Evolutionary conservation across 208 protist species (phyloP).

Genomic region (Porcisia deanei): DNA sequence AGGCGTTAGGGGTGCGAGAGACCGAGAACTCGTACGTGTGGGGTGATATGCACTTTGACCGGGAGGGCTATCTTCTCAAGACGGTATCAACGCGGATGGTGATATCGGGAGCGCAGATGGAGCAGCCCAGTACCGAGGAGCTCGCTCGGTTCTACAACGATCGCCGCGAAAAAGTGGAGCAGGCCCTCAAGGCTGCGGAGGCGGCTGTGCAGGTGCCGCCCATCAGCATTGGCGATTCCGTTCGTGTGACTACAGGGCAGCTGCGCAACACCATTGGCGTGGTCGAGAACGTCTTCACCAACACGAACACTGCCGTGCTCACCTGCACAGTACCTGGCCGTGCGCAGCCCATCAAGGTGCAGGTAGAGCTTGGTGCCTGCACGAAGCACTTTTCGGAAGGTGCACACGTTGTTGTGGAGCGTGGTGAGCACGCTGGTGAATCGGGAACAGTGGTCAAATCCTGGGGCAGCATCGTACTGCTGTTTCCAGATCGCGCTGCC

Average conservation of each 20-base stretch:
- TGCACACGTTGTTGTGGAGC: constrained; percentile 84
- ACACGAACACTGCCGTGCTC: constrained; percentile 68
- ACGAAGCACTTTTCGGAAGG: constrained; percentile 85
- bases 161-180: constrained; percentile 72
- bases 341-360: constrained; percentile 60
- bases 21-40: constrained; percentile 68
- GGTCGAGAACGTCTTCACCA: constrained; percentile 77
- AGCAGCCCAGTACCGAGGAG: constrained; percentile 79
- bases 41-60: constrained; percentile 86
- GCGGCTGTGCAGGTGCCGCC: constrained; percentile 23
- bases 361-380: constrained; percentile 78
- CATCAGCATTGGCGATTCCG: constrained; percentile 67
- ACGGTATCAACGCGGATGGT: constrained; percentile 76
- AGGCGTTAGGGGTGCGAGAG: constrained; percentile 61
- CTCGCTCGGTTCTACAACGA: constrained; percentile 89
- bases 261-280: constrained; percentile 72
- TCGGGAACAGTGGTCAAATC: constrained; percentile 88
- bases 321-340: constrained; percentile 61
- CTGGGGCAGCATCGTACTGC: constrained; percentile 64
- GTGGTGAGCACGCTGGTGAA: constrained; percentile 76
- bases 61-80: constrained; percentile 85
- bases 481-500: constrained; percentile 75
- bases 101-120: constrained; percentile 60
- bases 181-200: constrained; percentile 47
- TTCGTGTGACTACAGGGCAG: constrained; percentile 78